Evolutionary conservation across 2,329 filamentous ascomycete species (phyloP).

Genomic region (Neofusicoccum kwambonambiense): DNA sequence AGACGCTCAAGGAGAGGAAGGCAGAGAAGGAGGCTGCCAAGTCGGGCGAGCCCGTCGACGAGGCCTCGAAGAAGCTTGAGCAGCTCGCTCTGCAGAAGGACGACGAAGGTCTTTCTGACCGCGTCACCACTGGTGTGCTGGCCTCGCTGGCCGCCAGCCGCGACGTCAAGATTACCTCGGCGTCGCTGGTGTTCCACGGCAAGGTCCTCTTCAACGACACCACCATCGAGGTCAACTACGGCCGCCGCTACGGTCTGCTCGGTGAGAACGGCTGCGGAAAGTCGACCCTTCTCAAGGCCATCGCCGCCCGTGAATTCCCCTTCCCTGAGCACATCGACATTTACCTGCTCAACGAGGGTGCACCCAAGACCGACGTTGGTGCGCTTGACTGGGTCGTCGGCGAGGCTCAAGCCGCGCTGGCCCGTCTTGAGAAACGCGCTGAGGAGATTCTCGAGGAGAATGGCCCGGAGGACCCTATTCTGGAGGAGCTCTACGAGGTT

Average conservation of each 20-base stretch:
- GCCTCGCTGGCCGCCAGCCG: slow-evolving; percentile 79
- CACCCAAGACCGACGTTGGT: slow-evolving; percentile 81
- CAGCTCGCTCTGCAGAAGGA: slow-evolving; percentile 92
- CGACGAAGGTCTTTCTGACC: slow-evolving; percentile 92
- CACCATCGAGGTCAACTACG: slow-evolving; percentile 88
- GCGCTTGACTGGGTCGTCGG: slow-evolving; percentile 96
- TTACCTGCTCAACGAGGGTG: slow-evolving; percentile 96
- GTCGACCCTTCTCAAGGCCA: slow-evolving; percentile 94
- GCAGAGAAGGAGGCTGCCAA: slow-evolving; percentile 68
- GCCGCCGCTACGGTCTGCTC: slow-evolving; percentile 87
- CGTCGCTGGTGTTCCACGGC: slow-evolving; percentile 95
- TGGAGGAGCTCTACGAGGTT: slow-evolving; percentile 96
- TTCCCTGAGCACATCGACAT: slow-evolving; percentile 97
- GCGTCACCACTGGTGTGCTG: slow-evolving; percentile 96
- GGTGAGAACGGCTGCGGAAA: slow-evolving; percentile 99
- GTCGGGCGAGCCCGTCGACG: slow-evolving; percentile 54
- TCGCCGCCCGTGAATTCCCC: slow-evolving; percentile 89
- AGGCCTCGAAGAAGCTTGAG: slow-evolving; percentile 73
- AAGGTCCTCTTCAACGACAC: slow-evolving; percentile 93
- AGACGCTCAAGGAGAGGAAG: slow-evolving; percentile 70
- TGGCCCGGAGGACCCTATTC: slow-evolving; percentile 83
- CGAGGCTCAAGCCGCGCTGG: slow-evolving; percentile 91
- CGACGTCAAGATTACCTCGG: slow-evolving; percentile 95
- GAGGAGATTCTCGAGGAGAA: slow-evolving; percentile 90
- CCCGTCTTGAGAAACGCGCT: slow-evolving; percentile 80